phyloP scores from a whole-genome alignment of 306 rosid species.

The Rosa rugosa region DNA sequence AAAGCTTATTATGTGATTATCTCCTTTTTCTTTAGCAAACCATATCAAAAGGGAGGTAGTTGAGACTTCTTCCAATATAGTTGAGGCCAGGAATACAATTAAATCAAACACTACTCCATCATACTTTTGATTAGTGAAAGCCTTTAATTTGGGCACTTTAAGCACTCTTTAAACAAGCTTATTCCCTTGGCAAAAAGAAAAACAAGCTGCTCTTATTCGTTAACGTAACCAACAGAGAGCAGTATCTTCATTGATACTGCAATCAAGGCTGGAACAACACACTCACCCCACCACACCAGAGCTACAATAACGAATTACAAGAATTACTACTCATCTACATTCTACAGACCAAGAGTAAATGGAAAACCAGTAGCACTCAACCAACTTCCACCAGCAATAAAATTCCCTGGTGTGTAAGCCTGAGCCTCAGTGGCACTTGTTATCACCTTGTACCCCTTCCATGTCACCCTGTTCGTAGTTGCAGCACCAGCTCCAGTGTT shows the following conservation, averaged over 20 bases:
- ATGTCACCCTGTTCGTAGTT: conserved; percentile 57
- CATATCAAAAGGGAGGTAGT: no score
- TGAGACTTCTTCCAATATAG: no score
- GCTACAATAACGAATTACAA: not conserved
- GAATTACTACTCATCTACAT: not conserved
- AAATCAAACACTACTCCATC: no score
- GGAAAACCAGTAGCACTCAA: conserved; percentile 69
- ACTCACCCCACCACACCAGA: not conserved
- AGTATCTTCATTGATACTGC: not conserved
- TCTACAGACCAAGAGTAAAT: conserved; percentile 62
- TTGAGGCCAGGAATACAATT: no score
- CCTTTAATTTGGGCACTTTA: not conserved
- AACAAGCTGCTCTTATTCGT: not conserved
- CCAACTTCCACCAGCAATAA: conserved; percentile 72
- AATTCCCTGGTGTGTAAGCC: conserved; percentile 49
- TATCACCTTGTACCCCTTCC: conserved; percentile 74
- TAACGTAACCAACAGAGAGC: not conserved
- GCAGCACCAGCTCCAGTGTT: conserved; percentile 75
- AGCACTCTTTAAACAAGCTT: not conserved
- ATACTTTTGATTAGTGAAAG: not conserved
- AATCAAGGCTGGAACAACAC: not conserved
- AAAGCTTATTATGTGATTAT: no score
- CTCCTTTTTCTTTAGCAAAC: no score
- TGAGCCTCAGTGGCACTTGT: conserved; percentile 62
- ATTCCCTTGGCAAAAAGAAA: not conserved